Conservation (phyloP, 2,329 filamentous ascomycete genomes). For the Pseudogymnoascus sp. region DNA sequence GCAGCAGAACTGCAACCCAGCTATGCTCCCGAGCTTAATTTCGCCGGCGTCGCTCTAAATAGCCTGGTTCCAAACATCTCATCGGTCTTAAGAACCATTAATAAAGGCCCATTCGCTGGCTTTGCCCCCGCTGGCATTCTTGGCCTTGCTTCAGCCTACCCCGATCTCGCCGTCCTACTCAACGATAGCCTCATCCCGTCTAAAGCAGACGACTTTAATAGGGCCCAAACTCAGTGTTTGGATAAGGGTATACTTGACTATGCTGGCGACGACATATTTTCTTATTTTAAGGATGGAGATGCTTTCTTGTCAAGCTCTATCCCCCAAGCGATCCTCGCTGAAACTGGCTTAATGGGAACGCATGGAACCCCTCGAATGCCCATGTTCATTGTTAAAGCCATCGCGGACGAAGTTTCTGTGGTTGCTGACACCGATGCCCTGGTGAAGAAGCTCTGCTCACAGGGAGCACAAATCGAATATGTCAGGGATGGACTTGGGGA, state of each 20-base stretch:
- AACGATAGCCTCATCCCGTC: conserved; percentile 24
- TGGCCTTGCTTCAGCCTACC: conserved; percentile 13
- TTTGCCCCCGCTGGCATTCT: conserved; percentile 14
- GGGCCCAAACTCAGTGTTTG: conserved; percentile 23
- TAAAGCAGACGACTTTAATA: conserved; percentile 32
- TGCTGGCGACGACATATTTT: conserved; percentile 31
- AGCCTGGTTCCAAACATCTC: conserved; percentile 39
- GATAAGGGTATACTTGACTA: conserved; percentile 26
- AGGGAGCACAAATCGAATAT: conserved; percentile 38
- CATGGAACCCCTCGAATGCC: conserved; percentile 41
- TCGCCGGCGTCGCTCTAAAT: conserved; percentile 44
- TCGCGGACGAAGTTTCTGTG: conserved; percentile 39
- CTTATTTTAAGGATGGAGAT: conserved; percentile 37
- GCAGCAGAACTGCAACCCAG: conserved; percentile 45
- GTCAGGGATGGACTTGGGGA: conserved; percentile 38
- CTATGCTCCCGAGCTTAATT: conserved; percentile 47
- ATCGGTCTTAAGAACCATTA: conserved; percentile 31
- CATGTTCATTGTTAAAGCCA: conserved; percentile 44
- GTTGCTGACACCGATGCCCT: conserved; percentile 39
- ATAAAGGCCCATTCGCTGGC: conserved; percentile 30
- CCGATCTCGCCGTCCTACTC: conserved; percentile 11
- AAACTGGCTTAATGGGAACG: conserved; percentile 10
- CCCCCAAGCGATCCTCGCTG: not conserved
- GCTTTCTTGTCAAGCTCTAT: conserved; percentile 14
- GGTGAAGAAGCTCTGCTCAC: conserved; percentile 36